phyloP scores from a whole-genome alignment of 306 rosid genomes.

The Calophaca sinica region DNA sequence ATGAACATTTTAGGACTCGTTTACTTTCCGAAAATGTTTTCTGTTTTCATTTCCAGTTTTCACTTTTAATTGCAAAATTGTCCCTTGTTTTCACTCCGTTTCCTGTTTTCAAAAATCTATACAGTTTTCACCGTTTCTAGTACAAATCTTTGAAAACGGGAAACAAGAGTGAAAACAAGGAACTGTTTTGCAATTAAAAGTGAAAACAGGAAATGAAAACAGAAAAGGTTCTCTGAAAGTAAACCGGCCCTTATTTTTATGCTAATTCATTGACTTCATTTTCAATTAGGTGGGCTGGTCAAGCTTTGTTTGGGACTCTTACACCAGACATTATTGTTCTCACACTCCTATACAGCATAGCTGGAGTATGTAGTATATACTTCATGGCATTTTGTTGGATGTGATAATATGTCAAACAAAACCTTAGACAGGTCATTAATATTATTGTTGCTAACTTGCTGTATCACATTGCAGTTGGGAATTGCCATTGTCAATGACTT shows the following conservation, averaged over 20 bases:
- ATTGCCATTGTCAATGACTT: constrained; percentile 98
- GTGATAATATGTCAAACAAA: constrained; percentile 14
- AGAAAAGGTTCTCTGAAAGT: no score
- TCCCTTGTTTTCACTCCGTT: no score
- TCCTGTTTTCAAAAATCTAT: no score
- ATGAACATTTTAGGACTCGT: neutral
- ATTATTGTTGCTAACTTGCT: constrained; percentile 19
- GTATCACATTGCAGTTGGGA: constrained; percentile 71
- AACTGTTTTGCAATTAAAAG: no score
- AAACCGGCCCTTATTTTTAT: neutral
- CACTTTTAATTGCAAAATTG: no score
- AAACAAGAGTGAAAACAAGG: no score
- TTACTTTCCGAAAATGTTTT: no score
- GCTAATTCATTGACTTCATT: constrained; percentile 13
- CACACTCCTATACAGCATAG: constrained; percentile 90
- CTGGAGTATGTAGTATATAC: constrained; percentile 77
- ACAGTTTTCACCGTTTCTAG: no score
- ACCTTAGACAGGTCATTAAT: constrained; percentile 7
- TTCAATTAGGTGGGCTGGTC: constrained; percentile 97
- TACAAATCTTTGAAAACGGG: no score
- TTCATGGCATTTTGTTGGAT: constrained; percentile 36
- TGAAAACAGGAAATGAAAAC: no score
- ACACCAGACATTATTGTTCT: constrained; percentile 86
- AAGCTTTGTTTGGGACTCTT: constrained; percentile 98
- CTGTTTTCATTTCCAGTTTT: no score